Evolutionary conservation across 73 alveolate species (phyloP), one percentile per base, ranked within the genome.

Genomic region (Tetrahymena elliotti): DNA sequence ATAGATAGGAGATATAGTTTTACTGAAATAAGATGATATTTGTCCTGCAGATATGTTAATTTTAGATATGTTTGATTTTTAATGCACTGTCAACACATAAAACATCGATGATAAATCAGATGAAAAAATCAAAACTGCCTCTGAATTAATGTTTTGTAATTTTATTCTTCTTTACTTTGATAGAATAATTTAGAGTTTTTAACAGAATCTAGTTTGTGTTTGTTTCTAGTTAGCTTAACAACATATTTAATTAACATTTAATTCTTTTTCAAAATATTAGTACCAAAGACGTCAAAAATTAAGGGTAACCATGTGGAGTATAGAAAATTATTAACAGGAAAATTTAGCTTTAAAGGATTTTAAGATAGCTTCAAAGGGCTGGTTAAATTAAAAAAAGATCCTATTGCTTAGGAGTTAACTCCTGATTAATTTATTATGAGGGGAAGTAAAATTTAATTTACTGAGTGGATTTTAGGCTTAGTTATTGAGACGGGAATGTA

Each of bases 11-110:
- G 97, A 95, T 83, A 93, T 95, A 18, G 93, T 95, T 34, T 95
- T 35, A 22, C 94, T 95, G 53, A 95, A 93, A 34, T 33, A 94
- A 83, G 93, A 94, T 94, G 96, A 94, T 52, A 88, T 94, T 24
- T 94, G 96, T 88, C 96, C 96, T 47, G 96, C 96, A 34, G 96
- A 94, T 88, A 92, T 94, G 4, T 92, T 94, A 84, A 88, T 94
- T 88, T 92, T 94, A 24, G 96, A 94, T 47, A 84, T 84, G 95
- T 68, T 92, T 16, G 38, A 84, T 39, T 31, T 35, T 11, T 52
- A 39, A 31, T 83, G 93, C 40, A 47, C 52, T 33, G 96, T 94
- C 35, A 94, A 92, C 20, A 47, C 83, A 83, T 27, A 88, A 18
- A 41, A 47, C 31, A 88, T 94, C 41, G 93, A 92, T 41, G 96